Evolutionary conservation across 345 rosid genomes (phyloP).

Genomic region (Theobroma cacao): DNA sequence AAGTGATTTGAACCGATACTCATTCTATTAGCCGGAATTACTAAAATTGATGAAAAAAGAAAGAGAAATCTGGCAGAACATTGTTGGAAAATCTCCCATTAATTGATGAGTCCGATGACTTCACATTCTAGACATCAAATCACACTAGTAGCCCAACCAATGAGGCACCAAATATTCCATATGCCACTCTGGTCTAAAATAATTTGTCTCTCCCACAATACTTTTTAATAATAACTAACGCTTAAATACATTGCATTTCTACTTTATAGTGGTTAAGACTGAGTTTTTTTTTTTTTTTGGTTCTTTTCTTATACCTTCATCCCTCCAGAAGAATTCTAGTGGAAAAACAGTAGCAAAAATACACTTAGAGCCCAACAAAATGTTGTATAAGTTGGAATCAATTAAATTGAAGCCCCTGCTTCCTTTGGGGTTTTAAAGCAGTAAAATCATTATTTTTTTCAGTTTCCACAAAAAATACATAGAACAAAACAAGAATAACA

Average conservation of each 20-base stretch:
- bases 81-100: background rate
- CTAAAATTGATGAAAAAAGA: background rate
- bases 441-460: background rate
- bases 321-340: background rate
- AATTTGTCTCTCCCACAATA: background rate
- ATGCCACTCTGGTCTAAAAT: background rate
- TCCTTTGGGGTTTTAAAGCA: background rate
- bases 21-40: background rate
- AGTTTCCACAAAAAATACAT: background rate
- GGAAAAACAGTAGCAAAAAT: background rate
- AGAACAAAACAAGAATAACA: background rate
- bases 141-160: background rate
- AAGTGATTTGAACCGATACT: background rate
- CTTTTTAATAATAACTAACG: background rate
- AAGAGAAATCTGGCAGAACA: background rate
- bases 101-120: background rate
- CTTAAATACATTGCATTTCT: background rate
- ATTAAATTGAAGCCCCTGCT: background rate
- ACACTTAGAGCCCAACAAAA: background rate
- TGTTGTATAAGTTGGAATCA: background rate
- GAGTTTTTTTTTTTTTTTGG: background rate
- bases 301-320: background rate
- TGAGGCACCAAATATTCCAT: background rate
- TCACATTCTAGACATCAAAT: background rate
- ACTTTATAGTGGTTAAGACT: background rate